These are phyloP conservation scores for Kluyveromyces wickerhamii DNA, from an alignment of 805 yeast genomes.

Conservation along the genomic window DNA sequence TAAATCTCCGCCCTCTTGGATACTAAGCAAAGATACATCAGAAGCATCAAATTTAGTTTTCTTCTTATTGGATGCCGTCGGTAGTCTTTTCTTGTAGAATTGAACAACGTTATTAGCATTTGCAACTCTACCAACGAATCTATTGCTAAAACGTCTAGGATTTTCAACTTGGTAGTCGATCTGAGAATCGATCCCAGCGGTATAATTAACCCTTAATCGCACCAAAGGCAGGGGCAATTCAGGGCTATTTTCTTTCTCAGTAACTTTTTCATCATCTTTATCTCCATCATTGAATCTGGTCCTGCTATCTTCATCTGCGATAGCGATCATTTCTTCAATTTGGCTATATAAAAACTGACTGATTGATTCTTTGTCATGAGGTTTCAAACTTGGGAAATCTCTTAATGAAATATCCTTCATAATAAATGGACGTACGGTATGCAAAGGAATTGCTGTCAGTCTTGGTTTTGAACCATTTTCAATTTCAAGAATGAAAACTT, in stretches of 20 bases:
- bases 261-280: slow-evolving; percentile 15
- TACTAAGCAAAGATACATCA: slow-evolving; percentile 11
- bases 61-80: slow-evolving; percentile 8
- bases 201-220: slow-evolving; percentile 76
- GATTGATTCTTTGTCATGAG: slow-evolving; percentile 57
- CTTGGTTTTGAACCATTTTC: slow-evolving; percentile 52
- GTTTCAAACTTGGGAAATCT: slow-evolving; percentile 44
- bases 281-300: slow-evolving; percentile 20
- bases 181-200: slow-evolving; percentile 22
- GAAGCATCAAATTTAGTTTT: slow-evolving; percentile 11
- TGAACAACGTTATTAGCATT: slow-evolving; percentile 81
- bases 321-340: slow-evolving; percentile 58
- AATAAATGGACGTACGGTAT: slow-evolving; percentile 74
- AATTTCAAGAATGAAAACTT: slow-evolving; percentile 63
- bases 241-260: slow-evolving; percentile 9
- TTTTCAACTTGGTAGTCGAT: slow-evolving; percentile 83
- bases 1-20: slow-evolving; percentile 32
- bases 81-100: slow-evolving; percentile 46
- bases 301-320: slow-evolving; percentile 47
- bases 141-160: slow-evolving; percentile 78
- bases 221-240: slow-evolving; percentile 74
- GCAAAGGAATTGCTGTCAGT: slow-evolving; percentile 34
- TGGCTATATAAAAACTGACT: slow-evolving; percentile 49
- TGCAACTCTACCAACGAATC: slow-evolving; percentile 87
- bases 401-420: slow-evolving; percentile 57